Percentiles rank a stretch among this genome's conserved stretches.
These are phyloP conservation scores for Panicum hallii DNA, from an alignment of 202 grass and related monocot species.

Conservation along the genomic window DNA sequence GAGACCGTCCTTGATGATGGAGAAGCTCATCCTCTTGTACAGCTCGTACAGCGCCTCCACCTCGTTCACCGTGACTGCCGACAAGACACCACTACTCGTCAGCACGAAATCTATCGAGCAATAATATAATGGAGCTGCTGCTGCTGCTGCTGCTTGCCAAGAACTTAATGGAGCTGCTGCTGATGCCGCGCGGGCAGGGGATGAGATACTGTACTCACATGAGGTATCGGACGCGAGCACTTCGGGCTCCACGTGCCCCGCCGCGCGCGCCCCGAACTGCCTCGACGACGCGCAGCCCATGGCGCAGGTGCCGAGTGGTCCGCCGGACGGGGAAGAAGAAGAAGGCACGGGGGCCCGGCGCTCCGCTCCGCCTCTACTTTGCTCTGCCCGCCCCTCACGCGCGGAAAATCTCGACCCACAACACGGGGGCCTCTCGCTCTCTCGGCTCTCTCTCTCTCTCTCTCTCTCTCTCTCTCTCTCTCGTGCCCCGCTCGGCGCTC, in stretches of 20 bases:
- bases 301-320: neutral
- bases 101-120: neutral
- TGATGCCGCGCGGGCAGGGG: no score
- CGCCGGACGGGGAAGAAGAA: neutral
- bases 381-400: neutral
- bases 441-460: no score
- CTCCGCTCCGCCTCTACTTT: neutral
- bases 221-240: conserved; percentile 69
- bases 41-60: conserved; percentile 70
- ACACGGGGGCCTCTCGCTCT: no score
- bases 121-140: no score
- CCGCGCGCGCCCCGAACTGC: conserved; percentile 8
- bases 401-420: neutral
- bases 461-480: no score
- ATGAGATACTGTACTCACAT: conserved; percentile 34
- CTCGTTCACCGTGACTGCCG: conserved; percentile 74
- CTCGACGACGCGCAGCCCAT: conserved; percentile 70
- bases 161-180: neutral
- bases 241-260: conserved; percentile 55
- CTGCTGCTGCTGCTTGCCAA: neutral
- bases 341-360: no score
- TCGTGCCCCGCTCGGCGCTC: no score
- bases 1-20: conserved; percentile 80
- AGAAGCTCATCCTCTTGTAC: conserved; percentile 77
- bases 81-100: neutral